Base-by-base conservation (phyloP, 495 filamentous ascomycete species). In the Xylaria longipes region DNA sequence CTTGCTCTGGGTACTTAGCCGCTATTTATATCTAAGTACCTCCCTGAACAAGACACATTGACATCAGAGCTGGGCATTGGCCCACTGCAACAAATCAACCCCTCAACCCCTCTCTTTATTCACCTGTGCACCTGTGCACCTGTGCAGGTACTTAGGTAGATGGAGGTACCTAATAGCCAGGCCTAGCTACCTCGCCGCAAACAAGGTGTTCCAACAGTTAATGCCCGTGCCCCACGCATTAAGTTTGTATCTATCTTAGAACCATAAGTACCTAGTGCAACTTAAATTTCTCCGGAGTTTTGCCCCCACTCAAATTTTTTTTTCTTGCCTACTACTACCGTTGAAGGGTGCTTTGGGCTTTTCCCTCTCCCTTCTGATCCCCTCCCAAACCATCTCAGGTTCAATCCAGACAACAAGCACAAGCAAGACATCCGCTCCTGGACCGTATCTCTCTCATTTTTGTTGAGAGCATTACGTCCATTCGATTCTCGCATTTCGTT, bases 391-490 rank as follows among this genome's bases (percentile, higher is more conserved):
- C 75, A 60, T 73, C 73, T 57, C 72, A 76, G 61, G 76, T 78
- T 74, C 75, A 80, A 68, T 74, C 76, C 70, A 50, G 27, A 74
- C 72, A 77, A 69, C 74, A 79, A 63, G 48, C 45, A 60, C 71
- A 78, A 71, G 45, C 72, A 75, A 63, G 69, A 54, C 65, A 52
- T 65, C 68, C 65, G 76, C 46, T 65, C 69, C 67, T 76, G 80
- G 81, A 81, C 80, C 73, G 78, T 79, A 75, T 80, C 80, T 82
- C 84, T 87, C 85, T 83, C 82, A 73, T 73, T 78, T 75, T 35
- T 68, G 67, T 76, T 76, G 80, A 77, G 80, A 82, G 73, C 72
- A 71, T 78, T 76, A 76, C 72, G 78, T 83, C 81, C 83, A 79
- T 82, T 80, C 79, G 72, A 73, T 80, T 81, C 46, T 29, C 78